Evolutionary conservation across 495 filamentous ascomycete species (phyloP).

Genomic region (Annulohypoxylon moriforme): DNA sequence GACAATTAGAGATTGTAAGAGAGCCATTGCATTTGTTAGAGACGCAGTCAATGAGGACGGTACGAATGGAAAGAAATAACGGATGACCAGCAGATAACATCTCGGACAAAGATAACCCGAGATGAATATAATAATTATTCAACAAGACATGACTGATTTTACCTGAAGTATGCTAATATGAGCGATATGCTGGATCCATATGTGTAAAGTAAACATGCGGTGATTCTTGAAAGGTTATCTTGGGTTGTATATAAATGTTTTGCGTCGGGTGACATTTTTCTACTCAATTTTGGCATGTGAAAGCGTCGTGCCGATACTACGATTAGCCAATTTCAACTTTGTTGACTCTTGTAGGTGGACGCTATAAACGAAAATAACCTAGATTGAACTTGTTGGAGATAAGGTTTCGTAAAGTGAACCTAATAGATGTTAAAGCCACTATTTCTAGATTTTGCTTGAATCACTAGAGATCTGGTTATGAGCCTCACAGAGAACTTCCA

Average conservation of each 20-base stretch:
- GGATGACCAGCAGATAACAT: background rate
- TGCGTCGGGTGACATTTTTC: no score
- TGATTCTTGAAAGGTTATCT: no score
- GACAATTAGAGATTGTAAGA: constrained; percentile 17
- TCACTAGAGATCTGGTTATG: background rate
- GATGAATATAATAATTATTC: constrained; percentile 12
- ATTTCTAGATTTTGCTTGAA: background rate
- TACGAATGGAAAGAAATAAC: background rate
- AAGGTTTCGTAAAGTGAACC: background rate
- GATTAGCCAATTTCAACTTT: background rate
- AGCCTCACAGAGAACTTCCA: no score
- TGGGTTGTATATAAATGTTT: no score
- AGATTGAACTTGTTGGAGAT: background rate
- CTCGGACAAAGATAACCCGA: background rate
- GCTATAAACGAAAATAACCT: background rate
- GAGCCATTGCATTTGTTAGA: constrained; percentile 14
- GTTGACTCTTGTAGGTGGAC: background rate
- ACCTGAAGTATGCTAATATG: background rate
- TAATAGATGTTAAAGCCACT: no score
- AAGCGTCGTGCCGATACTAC: background rate
- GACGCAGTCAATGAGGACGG: background rate
- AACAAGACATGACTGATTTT: background rate
- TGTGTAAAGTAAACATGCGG: no score
- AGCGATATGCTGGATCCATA: background rate
- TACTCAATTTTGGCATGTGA: constrained; percentile 16